Conservation (phyloP, 2,329 filamentous ascomycete species). For the Aspergillus sp. region DNA sequence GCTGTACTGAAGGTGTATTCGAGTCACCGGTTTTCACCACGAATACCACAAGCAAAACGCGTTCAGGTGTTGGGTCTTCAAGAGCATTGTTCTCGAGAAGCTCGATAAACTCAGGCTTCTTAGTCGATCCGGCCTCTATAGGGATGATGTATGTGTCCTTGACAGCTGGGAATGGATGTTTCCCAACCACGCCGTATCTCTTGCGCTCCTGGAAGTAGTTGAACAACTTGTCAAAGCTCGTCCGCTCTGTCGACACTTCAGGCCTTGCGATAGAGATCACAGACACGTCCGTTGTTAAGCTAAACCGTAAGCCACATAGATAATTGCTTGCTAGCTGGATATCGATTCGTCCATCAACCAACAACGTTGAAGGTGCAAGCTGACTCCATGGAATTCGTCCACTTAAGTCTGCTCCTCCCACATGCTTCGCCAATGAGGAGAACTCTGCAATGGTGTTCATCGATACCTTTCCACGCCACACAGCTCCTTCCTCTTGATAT, state of each 20-base stretch:
- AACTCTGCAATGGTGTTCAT: slow-evolving; percentile 79
- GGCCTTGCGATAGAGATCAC: slow-evolving; percentile 68
- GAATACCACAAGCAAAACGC: slow-evolving; percentile 77
- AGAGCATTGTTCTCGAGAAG: slow-evolving; percentile 82
- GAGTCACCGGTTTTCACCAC: slow-evolving; percentile 64
- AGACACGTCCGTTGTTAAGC: slow-evolving; percentile 74
- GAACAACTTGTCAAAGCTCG: slow-evolving; percentile 71
- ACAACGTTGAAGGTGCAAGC: slow-evolving; percentile 63
- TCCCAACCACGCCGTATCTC: slow-evolving; percentile 81
- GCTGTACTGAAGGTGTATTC: slow-evolving; percentile 35
- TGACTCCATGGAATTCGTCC: slow-evolving; percentile 66
- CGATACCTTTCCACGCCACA: slow-evolving; percentile 71
- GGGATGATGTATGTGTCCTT: slow-evolving; percentile 91
- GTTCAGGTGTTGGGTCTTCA: slow-evolving; percentile 65
- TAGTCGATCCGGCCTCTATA: slow-evolving; percentile 63
- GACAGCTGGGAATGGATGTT: slow-evolving; percentile 68
- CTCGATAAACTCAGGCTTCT: slow-evolving; percentile 78
- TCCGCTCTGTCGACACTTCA: slow-evolving; percentile 53
- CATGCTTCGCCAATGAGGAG: slow-evolving; percentile 70
- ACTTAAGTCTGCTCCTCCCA: slow-evolving; percentile 77
- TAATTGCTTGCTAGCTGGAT: slow-evolving; percentile 84
- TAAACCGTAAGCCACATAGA: slow-evolving; percentile 79
- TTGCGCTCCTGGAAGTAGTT: slow-evolving; percentile 80
- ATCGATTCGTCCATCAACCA: slow-evolving; percentile 67
- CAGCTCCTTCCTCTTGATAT: slow-evolving; percentile 62